A percentile compares a stretch with the other conserved stretches of the same genome.
Evolutionary conservation across 2,329 filamentous ascomycete species (phyloP).

Genomic region (Pseudogymnoascus sp.): DNA sequence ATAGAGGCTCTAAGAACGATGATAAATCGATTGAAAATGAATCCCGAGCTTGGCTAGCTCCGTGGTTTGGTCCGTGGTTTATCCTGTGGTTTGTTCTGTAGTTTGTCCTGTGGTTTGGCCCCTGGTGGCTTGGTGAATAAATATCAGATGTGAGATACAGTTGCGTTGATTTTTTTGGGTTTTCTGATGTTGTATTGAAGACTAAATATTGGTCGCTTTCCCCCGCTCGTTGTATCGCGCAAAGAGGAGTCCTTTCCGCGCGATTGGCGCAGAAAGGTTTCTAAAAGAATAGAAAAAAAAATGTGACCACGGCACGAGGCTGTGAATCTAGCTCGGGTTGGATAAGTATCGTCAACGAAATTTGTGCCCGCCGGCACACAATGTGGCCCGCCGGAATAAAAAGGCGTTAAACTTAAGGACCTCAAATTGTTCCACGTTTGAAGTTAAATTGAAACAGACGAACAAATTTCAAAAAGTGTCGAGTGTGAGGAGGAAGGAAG

Average conservation of each 20-base stretch:
- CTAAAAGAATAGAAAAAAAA: neutral
- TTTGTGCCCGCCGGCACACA: neutral
- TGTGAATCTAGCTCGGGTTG: neutral
- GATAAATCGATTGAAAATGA: neutral
- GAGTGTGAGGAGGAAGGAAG: neutral
- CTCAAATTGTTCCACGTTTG: neutral
- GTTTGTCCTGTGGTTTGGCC: too few species aligned
- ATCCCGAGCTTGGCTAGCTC: too few species aligned
- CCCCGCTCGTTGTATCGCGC: constrained; percentile 3
- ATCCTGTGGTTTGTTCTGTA: too few species aligned
- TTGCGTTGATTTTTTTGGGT: constrained; percentile 11
- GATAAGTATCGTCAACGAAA: neutral
- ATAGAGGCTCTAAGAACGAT: neutral
- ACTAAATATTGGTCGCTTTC: too few species aligned
- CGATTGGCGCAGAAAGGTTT: neutral
- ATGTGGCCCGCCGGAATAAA: neutral
- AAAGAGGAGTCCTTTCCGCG: constrained; percentile 14
- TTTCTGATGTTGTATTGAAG: constrained; percentile 4
- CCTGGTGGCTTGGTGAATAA: neutral
- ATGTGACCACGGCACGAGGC: too few species aligned
- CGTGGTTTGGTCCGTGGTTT: constrained; percentile 2
- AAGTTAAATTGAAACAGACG: neutral
- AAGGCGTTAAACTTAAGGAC: neutral
- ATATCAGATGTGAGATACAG: constrained; percentile 12
- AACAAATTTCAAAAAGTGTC: neutral